phyloP scores from a whole-genome alignment of 2,329 filamentous ascomycete genomes.

The Curvularia hawaiiensis region DNA sequence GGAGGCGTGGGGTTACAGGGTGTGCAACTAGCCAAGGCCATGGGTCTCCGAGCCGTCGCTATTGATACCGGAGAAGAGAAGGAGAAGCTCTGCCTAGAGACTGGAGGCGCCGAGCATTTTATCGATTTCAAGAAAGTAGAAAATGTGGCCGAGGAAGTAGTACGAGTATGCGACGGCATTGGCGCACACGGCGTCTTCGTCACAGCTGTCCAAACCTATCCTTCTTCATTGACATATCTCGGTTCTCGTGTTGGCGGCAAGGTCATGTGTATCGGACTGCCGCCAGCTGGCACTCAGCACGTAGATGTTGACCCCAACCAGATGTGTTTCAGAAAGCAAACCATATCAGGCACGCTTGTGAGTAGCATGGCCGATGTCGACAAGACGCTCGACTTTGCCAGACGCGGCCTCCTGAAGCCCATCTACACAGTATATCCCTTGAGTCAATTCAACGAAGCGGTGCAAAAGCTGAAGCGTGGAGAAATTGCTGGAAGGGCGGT shows the following conservation, averaged over 20 bases:
- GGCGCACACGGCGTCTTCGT: constrained; percentile 49
- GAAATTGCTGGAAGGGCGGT: constrained; percentile 60
- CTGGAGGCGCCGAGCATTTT: constrained; percentile 44
- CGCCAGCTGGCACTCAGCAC: constrained; percentile 35
- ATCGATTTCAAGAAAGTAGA: constrained; percentile 45
- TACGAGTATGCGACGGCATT: constrained; percentile 42
- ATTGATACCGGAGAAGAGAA: constrained; percentile 46
- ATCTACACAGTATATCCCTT: constrained; percentile 57
- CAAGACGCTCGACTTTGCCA: constrained; percentile 56
- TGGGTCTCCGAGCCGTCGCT: constrained; percentile 46
- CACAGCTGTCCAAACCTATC: constrained; percentile 43
- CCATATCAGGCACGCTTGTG: constrained; percentile 48
- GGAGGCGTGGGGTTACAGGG: constrained; percentile 64
- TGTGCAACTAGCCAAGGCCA: constrained; percentile 53
- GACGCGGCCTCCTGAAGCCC: constrained; percentile 55
- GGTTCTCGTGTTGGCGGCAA: constrained; percentile 56
- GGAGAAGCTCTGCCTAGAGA: constrained; percentile 40
- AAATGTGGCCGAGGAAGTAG: constrained; percentile 43
- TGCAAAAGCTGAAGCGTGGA: constrained; percentile 56
- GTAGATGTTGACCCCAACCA: constrained; percentile 44
- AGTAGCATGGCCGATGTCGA: constrained; percentile 56
- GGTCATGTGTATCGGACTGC: constrained; percentile 59
- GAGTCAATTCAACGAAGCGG: constrained; percentile 56
- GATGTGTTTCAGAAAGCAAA: constrained; percentile 45
- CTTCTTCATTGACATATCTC: constrained; percentile 38